These are phyloP conservation scores for Sergeia podlipaevii DNA, from an alignment of 208 protist genomes.

Conservation along the genomic window DNA sequence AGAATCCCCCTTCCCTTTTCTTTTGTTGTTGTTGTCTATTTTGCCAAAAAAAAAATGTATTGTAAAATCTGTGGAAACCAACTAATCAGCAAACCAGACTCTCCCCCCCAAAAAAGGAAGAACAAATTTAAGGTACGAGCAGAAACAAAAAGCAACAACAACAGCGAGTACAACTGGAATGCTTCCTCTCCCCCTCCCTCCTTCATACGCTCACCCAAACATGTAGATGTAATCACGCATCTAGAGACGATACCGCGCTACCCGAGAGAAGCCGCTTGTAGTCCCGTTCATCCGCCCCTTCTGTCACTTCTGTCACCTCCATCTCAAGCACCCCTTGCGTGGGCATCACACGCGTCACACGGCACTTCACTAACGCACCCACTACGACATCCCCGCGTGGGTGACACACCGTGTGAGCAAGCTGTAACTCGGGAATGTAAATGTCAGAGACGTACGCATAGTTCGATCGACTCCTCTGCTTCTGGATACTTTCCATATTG, in stretches of 20 bases:
- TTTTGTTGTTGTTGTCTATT: too few relatives aligned
- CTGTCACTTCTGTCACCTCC: conserved; percentile 33
- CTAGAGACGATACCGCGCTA: conserved; percentile 47
- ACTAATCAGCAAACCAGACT: too few relatives aligned
- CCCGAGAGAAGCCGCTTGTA: conserved; percentile 62
- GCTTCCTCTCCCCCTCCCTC: not conserved
- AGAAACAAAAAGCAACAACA: not conserved
- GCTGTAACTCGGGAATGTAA: conserved; percentile 80
- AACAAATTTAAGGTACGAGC: too few relatives aligned
- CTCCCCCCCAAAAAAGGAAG: too few relatives aligned
- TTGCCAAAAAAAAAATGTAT: too few relatives aligned
- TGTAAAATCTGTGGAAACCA: too few relatives aligned
- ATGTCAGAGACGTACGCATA: conserved; percentile 67
- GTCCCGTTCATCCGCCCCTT: conserved; percentile 54
- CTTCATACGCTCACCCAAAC: not conserved
- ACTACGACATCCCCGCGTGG: conserved; percentile 50
- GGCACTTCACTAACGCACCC: conserved; percentile 71
- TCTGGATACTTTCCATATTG: too few relatives aligned
- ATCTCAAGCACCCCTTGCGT: conserved; percentile 69
- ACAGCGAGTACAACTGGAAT: conserved; percentile 1
- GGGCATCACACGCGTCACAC: conserved; percentile 48
- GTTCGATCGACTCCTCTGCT: conserved; percentile 9
- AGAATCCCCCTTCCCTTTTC: too few relatives aligned
- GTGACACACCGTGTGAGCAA: conserved; percentile 69
- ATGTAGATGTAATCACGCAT: conserved; percentile 31